A percentile compares a stretch with the other conserved stretches of the same genome.
phyloP scores from a whole-genome alignment of 1,284 basidiomycete species.

The Trichosporon coremiiforme region DNA sequence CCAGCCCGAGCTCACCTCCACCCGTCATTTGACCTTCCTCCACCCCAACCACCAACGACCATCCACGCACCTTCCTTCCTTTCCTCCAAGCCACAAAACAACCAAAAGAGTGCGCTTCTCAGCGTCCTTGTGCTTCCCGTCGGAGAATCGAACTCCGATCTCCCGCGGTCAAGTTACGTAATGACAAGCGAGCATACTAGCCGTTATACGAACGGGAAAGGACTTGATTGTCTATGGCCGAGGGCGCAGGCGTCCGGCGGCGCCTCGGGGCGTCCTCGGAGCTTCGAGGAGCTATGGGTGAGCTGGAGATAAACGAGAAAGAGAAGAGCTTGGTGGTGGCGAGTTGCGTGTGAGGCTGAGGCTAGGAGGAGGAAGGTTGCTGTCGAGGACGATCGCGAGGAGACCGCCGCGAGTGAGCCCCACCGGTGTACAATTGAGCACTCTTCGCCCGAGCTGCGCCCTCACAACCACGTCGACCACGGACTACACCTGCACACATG shows the following conservation, averaged over 20 bases:
- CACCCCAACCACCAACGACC: too few species aligned
- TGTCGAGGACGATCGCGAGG: too few species aligned
- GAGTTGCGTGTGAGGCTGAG: too few species aligned
- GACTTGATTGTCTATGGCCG: neutral
- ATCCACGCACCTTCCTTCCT: neutral
- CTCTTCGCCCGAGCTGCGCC: too few species aligned
- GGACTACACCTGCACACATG: too few species aligned
- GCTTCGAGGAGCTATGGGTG: too few species aligned
- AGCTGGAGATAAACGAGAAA: neutral
- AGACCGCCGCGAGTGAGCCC: too few species aligned
- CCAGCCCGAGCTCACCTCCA: neutral
- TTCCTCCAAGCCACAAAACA: neutral
- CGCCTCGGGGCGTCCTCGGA: neutral
- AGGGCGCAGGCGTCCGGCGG: neutral
- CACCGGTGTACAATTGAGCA: too few species aligned
- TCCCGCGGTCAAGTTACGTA: constrained; percentile 14
- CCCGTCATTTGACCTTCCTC: neutral
- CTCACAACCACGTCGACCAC: too few species aligned
- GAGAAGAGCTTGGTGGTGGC: too few species aligned
- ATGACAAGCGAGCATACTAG: constrained; percentile 14
- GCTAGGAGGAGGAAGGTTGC: too few species aligned
- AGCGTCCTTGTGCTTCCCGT: constrained; percentile 1
- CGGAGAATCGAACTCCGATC: constrained; percentile 7
- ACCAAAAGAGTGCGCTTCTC: neutral
- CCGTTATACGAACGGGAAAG: constrained; percentile 11